Percentiles rank a stretch among this genome's conserved stretches.
Evolutionary conservation across 2,329 filamentous ascomycete genomes (phyloP).

Genomic region (Lasiodiplodia sp.): DNA sequence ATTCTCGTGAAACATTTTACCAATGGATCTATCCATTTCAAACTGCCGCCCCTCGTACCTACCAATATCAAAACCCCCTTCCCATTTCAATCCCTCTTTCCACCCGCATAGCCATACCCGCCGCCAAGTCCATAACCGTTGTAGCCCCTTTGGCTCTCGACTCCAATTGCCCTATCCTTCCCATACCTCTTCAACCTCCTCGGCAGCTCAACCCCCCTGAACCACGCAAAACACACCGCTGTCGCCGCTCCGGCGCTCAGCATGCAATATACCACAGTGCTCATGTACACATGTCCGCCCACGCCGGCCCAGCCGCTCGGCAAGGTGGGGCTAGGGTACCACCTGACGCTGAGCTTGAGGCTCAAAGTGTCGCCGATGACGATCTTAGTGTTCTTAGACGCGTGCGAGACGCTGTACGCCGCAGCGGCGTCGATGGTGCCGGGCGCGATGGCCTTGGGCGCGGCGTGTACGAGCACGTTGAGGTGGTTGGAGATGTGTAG

Average conservation of each 20-base stretch:
- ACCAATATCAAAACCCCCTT: background rate
- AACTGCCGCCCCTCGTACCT: background rate
- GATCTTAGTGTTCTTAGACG: constrained; percentile 66
- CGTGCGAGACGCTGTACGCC: constrained; percentile 81
- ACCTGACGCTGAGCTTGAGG: constrained; percentile 80
- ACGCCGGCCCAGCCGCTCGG: constrained; percentile 64
- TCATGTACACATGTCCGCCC: constrained; percentile 59
- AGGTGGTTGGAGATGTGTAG: constrained; percentile 89
- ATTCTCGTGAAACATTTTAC: background rate
- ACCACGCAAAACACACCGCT: constrained; percentile 62
- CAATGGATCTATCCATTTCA: background rate
- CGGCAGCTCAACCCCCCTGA: constrained; percentile 60
- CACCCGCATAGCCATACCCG: constrained; percentile 54
- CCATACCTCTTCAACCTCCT: constrained; percentile 63
- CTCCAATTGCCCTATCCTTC: constrained; percentile 56
- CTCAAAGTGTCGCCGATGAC: constrained; percentile 88
- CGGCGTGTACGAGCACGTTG: constrained; percentile 83
- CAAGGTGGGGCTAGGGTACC: constrained; percentile 80
- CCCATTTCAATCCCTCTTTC: constrained; percentile 51
- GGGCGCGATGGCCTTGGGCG: constrained; percentile 59
- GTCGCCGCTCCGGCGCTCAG: constrained; percentile 56
- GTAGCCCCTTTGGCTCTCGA: constrained; percentile 45
- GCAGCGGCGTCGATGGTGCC: constrained; percentile 87
- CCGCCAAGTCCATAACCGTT: constrained; percentile 46
- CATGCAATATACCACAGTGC: constrained; percentile 58